Evolutionary conservation across 2,329 filamentous ascomycete genomes (phyloP).

Genomic region (Pseudogymnoascus sp.): DNA sequence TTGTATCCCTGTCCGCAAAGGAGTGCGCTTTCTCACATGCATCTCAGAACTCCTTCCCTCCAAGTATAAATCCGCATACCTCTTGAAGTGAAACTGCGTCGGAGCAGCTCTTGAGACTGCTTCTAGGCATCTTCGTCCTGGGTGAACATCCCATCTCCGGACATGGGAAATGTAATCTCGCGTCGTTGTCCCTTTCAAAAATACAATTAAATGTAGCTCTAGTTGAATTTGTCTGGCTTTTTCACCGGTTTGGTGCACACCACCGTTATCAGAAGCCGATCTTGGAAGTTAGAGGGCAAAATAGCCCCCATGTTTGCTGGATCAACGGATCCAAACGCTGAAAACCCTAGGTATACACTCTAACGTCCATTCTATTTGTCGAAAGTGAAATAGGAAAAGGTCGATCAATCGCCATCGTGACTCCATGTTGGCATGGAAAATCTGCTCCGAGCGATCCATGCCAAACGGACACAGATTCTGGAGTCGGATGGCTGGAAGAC

Average conservation of each 20-base stretch:
- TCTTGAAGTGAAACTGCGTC: conserved; percentile 30
- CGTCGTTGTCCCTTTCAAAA: conserved; percentile 26
- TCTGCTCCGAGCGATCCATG: conserved; percentile 30
- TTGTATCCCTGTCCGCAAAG: conserved; percentile 18
- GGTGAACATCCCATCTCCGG: conserved; percentile 32
- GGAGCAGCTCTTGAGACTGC: conserved; percentile 28
- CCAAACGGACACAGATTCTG: conserved; percentile 29
- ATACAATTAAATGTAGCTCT: conserved; percentile 16
- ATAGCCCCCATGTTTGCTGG: conserved; percentile 25
- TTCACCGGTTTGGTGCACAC: not conserved
- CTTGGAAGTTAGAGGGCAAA: conserved; percentile 22
- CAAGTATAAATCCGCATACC: conserved; percentile 28
- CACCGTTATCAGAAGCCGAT: conserved; percentile 1
- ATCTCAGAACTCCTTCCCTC: conserved; percentile 21
- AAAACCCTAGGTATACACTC: conserved; percentile 26
- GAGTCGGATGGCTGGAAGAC: conserved; percentile 22
- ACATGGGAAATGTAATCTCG: conserved; percentile 22
- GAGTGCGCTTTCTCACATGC: conserved; percentile 21
- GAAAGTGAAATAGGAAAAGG: conserved; percentile 29
- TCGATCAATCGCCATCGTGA: conserved; percentile 27
- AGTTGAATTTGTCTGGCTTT: not conserved
- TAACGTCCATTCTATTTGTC: not conserved
- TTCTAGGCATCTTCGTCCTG: conserved; percentile 29
- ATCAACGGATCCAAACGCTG: conserved; percentile 25
- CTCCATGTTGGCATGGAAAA: conserved; percentile 27